These are phyloP conservation scores for Ustilago curta DNA, from an alignment of 1,284 basidiomycete species.

Conservation along the genomic window DNA sequence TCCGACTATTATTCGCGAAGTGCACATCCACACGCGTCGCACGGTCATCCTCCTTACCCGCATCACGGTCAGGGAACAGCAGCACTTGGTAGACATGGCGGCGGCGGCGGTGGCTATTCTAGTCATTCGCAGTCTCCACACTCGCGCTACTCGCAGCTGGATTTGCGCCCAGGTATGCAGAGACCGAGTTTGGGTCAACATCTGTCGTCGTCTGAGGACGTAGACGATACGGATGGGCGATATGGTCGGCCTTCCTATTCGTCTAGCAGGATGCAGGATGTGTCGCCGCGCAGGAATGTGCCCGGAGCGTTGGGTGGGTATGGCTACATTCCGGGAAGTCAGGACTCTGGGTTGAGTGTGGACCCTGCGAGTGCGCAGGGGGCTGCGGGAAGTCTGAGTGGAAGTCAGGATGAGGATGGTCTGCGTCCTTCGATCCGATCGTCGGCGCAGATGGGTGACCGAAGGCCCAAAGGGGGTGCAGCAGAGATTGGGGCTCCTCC, in stretches of 20 bases:
- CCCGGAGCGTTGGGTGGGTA: slow-evolving; percentile 60
- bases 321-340: slow-evolving; percentile 65
- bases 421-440: slow-evolving; percentile 59
- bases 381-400: slow-evolving; percentile 33
- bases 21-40: slow-evolving; percentile 8
- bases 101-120: background rate
- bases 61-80: background rate
- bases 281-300: slow-evolving; percentile 15
- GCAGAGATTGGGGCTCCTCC: slow-evolving; percentile 30
- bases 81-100: slow-evolving; percentile 1
- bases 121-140: slow-evolving; percentile 13
- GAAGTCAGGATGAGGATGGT: slow-evolving; percentile 44
- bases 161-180: slow-evolving; percentile 11
- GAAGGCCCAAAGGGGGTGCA: slow-evolving; percentile 2
- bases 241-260: slow-evolving; percentile 10
- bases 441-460: slow-evolving; percentile 51
- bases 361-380: slow-evolving; percentile 11
- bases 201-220: slow-evolving; percentile 41
- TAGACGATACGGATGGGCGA: slow-evolving; percentile 29
- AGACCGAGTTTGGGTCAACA: slow-evolving; percentile 25
- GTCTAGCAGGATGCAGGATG: slow-evolving; percentile 4
- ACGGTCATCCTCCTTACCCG: slow-evolving; percentile 10
- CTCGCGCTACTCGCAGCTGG: slow-evolving; percentile 21
- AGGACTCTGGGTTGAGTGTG: slow-evolving; percentile 60
- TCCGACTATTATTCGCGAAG: slow-evolving; percentile 17